Evolutionary conservation across 2,329 filamentous ascomycete genomes (phyloP).

Genomic region (Aspergillus flavus): DNA sequence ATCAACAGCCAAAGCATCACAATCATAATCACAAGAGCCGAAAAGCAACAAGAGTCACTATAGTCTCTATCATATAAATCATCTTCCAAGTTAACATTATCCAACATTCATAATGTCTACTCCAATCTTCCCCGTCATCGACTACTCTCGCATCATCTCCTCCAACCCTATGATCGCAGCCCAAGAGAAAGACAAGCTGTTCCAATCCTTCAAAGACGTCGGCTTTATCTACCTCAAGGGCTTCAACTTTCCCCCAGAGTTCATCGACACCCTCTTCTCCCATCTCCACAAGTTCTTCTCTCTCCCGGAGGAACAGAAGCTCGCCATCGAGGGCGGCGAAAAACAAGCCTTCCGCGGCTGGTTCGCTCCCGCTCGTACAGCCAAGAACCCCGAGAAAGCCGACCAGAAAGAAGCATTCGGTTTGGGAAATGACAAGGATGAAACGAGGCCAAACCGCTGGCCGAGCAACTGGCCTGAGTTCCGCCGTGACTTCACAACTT

Average conservation of each 20-base stretch:
- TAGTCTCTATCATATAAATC: background rate
- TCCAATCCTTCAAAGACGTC: slow-evolving; percentile 8
- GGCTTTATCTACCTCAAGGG: slow-evolving; percentile 13
- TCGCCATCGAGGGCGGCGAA: slow-evolving; percentile 6
- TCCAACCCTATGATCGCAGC: background rate
- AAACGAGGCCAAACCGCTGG: slow-evolving; percentile 9
- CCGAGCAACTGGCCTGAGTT: slow-evolving; percentile 8
- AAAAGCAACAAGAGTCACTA: background rate
- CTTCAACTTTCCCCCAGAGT: slow-evolving; percentile 7
- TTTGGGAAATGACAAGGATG: slow-evolving; percentile 8
- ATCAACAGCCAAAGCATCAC: background rate
- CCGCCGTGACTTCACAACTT: slow-evolving; percentile 9
- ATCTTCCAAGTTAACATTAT: background rate
- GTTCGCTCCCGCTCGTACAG: slow-evolving; percentile 8
- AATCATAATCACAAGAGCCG: background rate
- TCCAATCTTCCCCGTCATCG: background rate
- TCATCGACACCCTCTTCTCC: slow-evolving; percentile 6
- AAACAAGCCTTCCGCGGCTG: slow-evolving; percentile 11
- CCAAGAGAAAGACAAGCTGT: slow-evolving; percentile 7
- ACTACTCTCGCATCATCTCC: background rate
- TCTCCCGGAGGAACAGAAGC: slow-evolving; percentile 6
- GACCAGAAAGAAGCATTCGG: slow-evolving; percentile 13
- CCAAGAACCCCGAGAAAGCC: background rate
- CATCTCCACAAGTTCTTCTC: slow-evolving; percentile 5
- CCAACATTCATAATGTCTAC: background rate